Evolutionary conservation across 2,329 filamentous ascomycete species (phyloP).

Genomic region (Annulohypoxylon truncatum): DNA sequence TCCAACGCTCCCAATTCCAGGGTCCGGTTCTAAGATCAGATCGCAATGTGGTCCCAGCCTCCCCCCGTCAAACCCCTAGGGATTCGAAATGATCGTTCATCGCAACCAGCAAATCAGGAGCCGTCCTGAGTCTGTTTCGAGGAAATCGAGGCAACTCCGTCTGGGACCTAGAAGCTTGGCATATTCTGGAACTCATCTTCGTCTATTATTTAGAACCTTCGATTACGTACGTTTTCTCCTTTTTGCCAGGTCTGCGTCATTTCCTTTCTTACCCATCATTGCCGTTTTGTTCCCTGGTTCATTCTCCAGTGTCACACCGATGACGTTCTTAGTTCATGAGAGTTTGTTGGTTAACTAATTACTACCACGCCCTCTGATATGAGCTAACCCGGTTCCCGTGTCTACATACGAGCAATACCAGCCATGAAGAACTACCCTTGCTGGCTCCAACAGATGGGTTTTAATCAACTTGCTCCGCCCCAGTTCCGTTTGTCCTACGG

Average conservation of each 20-base stretch:
- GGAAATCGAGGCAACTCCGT: conserved; percentile 38
- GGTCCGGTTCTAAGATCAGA: conserved; percentile 36
- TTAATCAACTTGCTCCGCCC: conserved; percentile 31
- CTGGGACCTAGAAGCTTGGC: conserved; percentile 41
- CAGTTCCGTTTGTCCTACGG: conserved; percentile 33
- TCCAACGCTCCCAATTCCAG: conserved; percentile 27
- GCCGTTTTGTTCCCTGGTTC: conserved; percentile 15
- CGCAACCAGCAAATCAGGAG: conserved; percentile 34
- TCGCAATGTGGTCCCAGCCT: conserved; percentile 36
- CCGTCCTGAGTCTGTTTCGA: conserved; percentile 33
- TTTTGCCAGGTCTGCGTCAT: conserved; percentile 40
- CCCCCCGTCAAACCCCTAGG: conserved; percentile 36
- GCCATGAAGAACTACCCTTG: conserved; percentile 25
- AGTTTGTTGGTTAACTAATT: conserved; percentile 25
- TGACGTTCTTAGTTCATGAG: conserved; percentile 30
- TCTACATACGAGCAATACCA: conserved; percentile 22
- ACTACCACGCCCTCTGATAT: conserved; percentile 24
- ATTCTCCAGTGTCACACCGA: conserved; percentile 31
- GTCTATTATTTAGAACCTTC: conserved; percentile 23
- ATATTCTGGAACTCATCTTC: conserved; percentile 41
- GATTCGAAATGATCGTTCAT: conserved; percentile 40
- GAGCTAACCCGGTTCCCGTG: conserved; percentile 25
- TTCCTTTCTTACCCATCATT: conserved; percentile 37
- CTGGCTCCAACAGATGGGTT: conserved; percentile 21
- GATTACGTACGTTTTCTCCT: conserved; percentile 41